Conservation (phyloP, 2,329 filamentous ascomycete species). For the Uncinocarpus reesii region DNA sequence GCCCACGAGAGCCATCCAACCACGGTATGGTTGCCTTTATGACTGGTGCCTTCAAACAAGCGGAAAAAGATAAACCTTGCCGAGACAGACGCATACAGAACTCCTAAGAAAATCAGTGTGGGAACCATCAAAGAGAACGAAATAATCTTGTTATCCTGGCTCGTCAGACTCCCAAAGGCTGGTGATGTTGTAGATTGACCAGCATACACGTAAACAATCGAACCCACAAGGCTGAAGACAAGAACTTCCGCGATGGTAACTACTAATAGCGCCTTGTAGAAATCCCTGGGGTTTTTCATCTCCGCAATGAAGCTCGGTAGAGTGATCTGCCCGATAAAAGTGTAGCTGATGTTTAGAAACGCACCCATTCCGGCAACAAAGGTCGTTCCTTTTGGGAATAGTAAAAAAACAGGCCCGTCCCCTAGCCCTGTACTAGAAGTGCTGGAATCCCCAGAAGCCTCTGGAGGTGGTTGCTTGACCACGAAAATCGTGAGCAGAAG, state of each 20-base stretch:
- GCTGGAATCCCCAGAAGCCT: conserved; percentile 35
- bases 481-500: conserved; percentile 74
- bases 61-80: conserved; percentile 89
- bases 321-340: conserved; percentile 91
- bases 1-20: conserved; percentile 73
- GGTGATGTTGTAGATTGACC: conserved; percentile 83
- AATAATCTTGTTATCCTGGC: conserved; percentile 69
- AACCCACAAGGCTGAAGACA: conserved; percentile 72
- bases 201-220: conserved; percentile 74
- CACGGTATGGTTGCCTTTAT: conserved; percentile 71
- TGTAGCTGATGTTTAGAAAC: conserved; percentile 92
- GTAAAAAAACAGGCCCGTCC: conserved; percentile 58
- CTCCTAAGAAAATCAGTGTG: conserved; percentile 83
- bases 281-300: conserved; percentile 72
- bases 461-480: conserved; percentile 63
- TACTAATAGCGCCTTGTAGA: conserved; percentile 84
- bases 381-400: conserved; percentile 60
- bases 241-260: conserved; percentile 83
- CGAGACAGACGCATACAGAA: conserved; percentile 81
- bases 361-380: conserved; percentile 77
- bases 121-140: conserved; percentile 93
- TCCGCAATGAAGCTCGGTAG: conserved; percentile 91
- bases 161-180: conserved; percentile 72
- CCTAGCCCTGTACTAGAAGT: conserved; percentile 23
- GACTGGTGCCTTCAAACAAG: conserved; percentile 65